phyloP scores from a whole-genome alignment of 306 rosid species.

The Malus domestica region ASM211411v1 NC_041789.1:32279001-32279500 shows the following conservation, averaged over 20 bases:
- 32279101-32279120: neutral
- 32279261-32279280: neutral
- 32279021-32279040: neutral
- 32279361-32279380: neutral
- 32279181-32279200: neutral
- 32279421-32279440: neutral
- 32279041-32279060: neutral
- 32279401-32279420: neutral
- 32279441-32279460: neutral
- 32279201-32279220: neutral
- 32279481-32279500: neutral
- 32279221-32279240: neutral
- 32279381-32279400: neutral
- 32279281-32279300: neutral
- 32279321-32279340: neutral
- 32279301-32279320: neutral
- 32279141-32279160: neutral
- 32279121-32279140: too few relatives aligned
- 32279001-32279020: conserved; percentile 26
- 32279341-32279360: neutral
- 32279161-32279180: neutral
- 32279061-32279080: neutral
- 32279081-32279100: too few relatives aligned
- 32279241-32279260: neutral
- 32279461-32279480: neutral